A percentile compares a stretch with the other conserved stretches of the same genome.
These are phyloP conservation scores for Pseudomonodictys pantanalensis DNA, from an alignment of 495 filamentous ascomycete species.

Conservation along the genomic window DNA sequence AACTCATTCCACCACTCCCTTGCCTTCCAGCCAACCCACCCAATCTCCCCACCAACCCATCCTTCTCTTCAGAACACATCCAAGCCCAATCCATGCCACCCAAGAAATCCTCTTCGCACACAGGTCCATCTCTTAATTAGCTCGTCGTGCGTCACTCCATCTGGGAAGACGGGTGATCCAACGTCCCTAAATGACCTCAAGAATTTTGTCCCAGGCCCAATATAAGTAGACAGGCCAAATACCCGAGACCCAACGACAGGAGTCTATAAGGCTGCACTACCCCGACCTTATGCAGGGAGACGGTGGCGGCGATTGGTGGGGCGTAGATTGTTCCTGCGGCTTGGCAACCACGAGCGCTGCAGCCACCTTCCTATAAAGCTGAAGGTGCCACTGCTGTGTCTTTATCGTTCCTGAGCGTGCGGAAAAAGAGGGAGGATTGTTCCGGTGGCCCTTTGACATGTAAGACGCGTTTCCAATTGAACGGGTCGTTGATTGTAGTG, in stretches of 20 bases:
- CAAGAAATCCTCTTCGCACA: background rate
- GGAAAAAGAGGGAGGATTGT: background rate
- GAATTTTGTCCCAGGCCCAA: background rate
- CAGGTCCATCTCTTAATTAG: constrained; percentile 12
- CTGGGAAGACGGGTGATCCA: constrained; percentile 4
- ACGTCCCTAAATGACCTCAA: background rate
- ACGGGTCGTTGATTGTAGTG: no score
- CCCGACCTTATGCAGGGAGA: background rate
- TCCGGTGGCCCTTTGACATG: constrained; percentile 7
- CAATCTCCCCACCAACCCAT: background rate
- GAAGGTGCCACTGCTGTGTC: background rate
- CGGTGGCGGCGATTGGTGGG: constrained; percentile 1
- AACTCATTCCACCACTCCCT: background rate
- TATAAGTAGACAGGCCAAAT: constrained; percentile 5
- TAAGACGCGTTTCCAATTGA: background rate
- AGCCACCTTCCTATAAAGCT: constrained; percentile 12
- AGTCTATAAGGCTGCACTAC: constrained; percentile 6
- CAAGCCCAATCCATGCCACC: background rate
- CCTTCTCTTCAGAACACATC: constrained; percentile 11
- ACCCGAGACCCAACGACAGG: background rate
- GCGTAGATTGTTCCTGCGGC: constrained; percentile 22
- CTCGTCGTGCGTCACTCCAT: constrained; percentile 1
- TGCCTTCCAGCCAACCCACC: background rate
- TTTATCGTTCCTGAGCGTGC: no score
- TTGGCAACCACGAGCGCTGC: constrained; percentile 13